Evolutionary conservation across 306 rosid genomes (phyloP), one percentile per base, ranked within the genome.

Genomic region (Potentilla sterilis): DNA sequence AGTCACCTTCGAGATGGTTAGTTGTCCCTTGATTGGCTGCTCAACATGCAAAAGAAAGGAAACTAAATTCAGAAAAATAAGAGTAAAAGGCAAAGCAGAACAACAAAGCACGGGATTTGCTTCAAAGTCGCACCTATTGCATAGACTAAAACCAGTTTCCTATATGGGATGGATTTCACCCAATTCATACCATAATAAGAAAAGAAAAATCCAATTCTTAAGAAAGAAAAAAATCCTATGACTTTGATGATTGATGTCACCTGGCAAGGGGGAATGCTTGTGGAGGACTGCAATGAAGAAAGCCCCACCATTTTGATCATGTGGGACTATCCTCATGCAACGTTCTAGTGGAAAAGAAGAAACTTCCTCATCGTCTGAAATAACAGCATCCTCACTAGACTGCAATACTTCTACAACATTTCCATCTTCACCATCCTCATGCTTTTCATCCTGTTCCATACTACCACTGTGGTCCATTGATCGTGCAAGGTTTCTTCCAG

Each of bases 261-360:
- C 97, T 76, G 92, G 98, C 75, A 96, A 75, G 51, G 91, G 83
- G 73, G 94, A 88, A 75, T 83, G 85, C 87, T 96, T 96, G 76
- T 78, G 88, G 73, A 96, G 83, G 47, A 96, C 97, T 37, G 99
- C 99, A 84, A 96, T 87, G 69, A 96, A 96, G 84, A 96, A 96
- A 80, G 99, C 97, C 64, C 99, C 99, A 71, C 88, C 87, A 75
- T 92, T 96, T 84, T 96, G 98, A 90, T 96, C 99, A 84, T 96
- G 99, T 22, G 99, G 99, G 71, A 89, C 61, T 78, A 90, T 88
- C 84, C 99, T 92, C 94, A 89, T 88, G 83, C 98, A 90, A 70
- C 75, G 94, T 80, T 96, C 98, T 13, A 92, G 79, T 40, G 97
- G 94, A 72, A 90, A 90, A 64, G 81, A 83, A 57, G 89, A 92